Evolutionary conservation across 75 land plant genomes (phyloP).

Genomic region (Chamaecyparis obtusa): DNA sequence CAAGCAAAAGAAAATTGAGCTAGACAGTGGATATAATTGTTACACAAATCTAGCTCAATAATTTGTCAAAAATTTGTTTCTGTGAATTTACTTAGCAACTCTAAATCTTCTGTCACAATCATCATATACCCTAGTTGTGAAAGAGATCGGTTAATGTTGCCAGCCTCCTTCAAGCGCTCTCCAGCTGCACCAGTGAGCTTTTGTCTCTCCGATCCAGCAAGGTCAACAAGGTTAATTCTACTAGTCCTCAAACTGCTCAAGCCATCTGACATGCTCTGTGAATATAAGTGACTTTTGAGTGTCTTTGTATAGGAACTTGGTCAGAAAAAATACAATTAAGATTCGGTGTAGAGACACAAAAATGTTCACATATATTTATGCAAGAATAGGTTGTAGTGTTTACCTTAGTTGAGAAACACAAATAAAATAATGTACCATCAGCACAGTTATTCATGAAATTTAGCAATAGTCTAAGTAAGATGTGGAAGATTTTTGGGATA

Average conservation of each 20-base stretch:
- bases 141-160: conserved; percentile 91
- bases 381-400: background rate
- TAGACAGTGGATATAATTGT: background rate
- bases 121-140: conserved; percentile 91
- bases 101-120: background rate
- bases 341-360: background rate
- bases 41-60: background rate
- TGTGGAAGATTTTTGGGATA: background rate
- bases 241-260: conserved; percentile 76
- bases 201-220: conserved; percentile 96
- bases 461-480: background rate
- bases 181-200: conserved; percentile 93
- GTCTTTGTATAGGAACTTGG: background rate
- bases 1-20: background rate
- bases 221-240: conserved; percentile 91
- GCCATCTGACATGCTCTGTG: conserved; percentile 72
- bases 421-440: background rate
- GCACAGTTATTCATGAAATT: background rate
- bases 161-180: conserved; percentile 90
- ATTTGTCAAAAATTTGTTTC: background rate
- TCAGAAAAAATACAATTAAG: background rate
- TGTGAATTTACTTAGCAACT: background rate
- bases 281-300: background rate
- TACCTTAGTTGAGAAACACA: background rate
- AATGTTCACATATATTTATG: background rate